Base-by-base conservation (phyloP, 441 rosid genomes). In the Arabidopsis lyrata region DNA sequence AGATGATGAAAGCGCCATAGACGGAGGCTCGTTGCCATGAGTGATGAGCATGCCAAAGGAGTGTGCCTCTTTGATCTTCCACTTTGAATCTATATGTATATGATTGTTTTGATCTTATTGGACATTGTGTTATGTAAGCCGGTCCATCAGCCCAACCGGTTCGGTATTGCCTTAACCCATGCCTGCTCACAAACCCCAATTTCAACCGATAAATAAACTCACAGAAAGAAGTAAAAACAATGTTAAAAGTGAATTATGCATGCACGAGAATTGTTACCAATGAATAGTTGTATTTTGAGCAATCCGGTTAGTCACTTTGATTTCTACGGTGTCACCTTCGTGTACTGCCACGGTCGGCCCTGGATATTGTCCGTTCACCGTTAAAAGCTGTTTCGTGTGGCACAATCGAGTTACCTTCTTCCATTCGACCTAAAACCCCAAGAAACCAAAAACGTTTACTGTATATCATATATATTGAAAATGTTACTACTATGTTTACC, bases 81-180 rank as follows among this genome's bases (percentile, higher is more conserved):
- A 87, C 86, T 7, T 60, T 78, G 83, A 89, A 87, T 68, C 75
- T 78, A 77, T 89, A 89, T 2, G 86, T 82, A 74, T 83, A 89
- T 56, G 88, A 65, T 27, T 83, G 77, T 22, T 87, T 87, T 66
- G 70, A 78, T 81, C 77, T 69, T 2, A 89, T 83, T 7, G 92
- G 95, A 72, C 95, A 89, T 4, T 89, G 95, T 7, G 90, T 87
- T 8, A 89, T 9, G 68, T 87, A 88, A 22, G 93, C 87, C 5
- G 91, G 91, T 38, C 93, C 93, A 53, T 88, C 94, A 0, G 90
- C 88, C 94, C 94, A 89, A 35, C 86, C 91, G 2, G 83, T 87
- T 32, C 91, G 75, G 27, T 72, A 69, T 73, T 89, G 89, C 79
- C 86, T 83, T 38, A 86, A 22, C 39, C 95, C 95, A 65, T 89